Evolutionary conservation across 441 rosid species (phyloP).

Genomic region (Adansonia gregorii): DNA sequence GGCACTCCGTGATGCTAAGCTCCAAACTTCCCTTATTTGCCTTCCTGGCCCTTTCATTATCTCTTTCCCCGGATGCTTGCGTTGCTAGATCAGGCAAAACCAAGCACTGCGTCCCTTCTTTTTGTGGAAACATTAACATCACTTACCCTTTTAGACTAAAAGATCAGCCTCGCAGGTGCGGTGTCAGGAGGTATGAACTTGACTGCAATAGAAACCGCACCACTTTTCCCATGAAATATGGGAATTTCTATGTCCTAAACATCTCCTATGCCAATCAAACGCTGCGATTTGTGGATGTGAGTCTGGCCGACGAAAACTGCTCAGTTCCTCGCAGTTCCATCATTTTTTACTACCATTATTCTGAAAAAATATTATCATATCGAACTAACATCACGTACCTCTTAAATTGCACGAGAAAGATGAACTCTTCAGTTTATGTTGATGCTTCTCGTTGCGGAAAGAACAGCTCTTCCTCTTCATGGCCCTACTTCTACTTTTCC

Average conservation of each 20-base stretch:
- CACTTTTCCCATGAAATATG: background rate
- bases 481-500: background rate
- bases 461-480: background rate
- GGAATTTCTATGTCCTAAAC: background rate
- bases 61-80: background rate
- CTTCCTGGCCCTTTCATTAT: background rate
- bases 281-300: background rate
- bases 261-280: background rate
- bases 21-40: background rate
- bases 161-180: background rate
- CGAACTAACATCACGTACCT: background rate
- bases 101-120: background rate
- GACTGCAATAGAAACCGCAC: slow-evolving; percentile 14
- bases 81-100: background rate
- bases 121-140: slow-evolving; percentile 5
- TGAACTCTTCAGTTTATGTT: background rate
- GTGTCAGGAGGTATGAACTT: background rate
- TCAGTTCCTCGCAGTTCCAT: slow-evolving; percentile 8
- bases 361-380: rapidly evolving
- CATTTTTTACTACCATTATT: too few relatives aligned
- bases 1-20: background rate
- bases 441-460: background rate
- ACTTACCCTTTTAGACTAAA: slow-evolving; percentile 6
- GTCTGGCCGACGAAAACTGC: background rate
- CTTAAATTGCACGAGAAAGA: background rate